These are phyloP conservation scores for Alternaria metachromatica DNA, from an alignment of 2,329 filamentous ascomycete species.

Conservation along the genomic window DNA sequence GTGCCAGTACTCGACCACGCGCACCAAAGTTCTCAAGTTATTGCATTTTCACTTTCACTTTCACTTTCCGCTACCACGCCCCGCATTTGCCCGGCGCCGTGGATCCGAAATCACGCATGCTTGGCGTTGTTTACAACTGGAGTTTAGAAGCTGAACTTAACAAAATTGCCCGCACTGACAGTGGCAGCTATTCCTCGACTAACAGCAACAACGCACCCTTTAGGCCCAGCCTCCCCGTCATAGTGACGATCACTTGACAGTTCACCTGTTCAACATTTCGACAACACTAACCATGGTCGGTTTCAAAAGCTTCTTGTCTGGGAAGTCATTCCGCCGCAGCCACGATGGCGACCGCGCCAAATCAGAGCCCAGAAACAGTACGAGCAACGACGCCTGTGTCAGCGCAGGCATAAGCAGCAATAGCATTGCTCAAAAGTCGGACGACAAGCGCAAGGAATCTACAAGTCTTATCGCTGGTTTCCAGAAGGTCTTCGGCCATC, in stretches of 20 bases:
- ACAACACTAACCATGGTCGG: conserved; percentile 54
- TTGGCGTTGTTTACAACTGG: conserved; percentile 1
- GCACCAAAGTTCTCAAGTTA: background rate
- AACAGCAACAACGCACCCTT: background rate
- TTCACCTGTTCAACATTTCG: background rate
- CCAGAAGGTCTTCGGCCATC: background rate
- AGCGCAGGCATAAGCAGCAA: background rate
- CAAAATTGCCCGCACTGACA: background rate
- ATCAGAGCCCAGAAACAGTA: background rate
- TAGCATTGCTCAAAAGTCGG: background rate
- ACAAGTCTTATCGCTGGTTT: background rate
- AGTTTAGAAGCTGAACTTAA: background rate
- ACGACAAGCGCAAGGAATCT: background rate
- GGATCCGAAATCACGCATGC: background rate
- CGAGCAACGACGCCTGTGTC: background rate
- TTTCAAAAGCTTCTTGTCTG: conserved; percentile 12
- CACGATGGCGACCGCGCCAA: background rate
- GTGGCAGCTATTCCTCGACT: background rate
- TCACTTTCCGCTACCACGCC: background rate
- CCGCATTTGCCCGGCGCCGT: background rate
- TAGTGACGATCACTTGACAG: background rate
- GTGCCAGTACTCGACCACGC: background rate
- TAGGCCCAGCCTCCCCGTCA: background rate
- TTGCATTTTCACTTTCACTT: background rate
- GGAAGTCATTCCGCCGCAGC: background rate